Evolutionary conservation across 2,329 filamentous ascomycete genomes (phyloP).

Genomic region (Dryadomyces quercivorus): DNA sequence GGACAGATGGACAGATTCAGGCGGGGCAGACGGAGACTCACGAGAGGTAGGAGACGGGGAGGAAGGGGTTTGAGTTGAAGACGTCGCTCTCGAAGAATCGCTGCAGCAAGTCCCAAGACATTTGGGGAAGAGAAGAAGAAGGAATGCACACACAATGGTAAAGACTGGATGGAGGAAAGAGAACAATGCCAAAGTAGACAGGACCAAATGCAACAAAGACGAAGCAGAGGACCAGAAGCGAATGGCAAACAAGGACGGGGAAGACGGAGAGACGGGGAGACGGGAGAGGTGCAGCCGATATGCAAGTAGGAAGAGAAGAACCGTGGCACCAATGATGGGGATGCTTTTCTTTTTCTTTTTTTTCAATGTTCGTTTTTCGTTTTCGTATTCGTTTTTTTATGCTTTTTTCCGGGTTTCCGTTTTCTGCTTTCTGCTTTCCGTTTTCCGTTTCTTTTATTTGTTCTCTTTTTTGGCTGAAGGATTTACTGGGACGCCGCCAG

Average conservation of each 20-base stretch:
- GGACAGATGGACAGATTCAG: conserved; percentile 2
- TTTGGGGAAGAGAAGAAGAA: conserved; percentile 17
- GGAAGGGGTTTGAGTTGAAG: conserved; percentile 83
- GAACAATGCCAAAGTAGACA: neutral
- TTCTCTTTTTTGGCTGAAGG: neutral
- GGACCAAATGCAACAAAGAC: neutral
- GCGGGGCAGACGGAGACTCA: conserved; percentile 26
- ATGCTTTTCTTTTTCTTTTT: neutral
- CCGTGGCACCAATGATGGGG: neutral
- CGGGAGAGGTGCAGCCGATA: neutral
- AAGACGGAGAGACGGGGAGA: neutral
- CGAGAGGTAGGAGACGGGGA: conserved; percentile 81
- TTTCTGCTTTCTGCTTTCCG: neutral
- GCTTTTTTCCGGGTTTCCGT: neutral
- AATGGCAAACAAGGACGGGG: too few relatives aligned
- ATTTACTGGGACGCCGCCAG: conserved; percentile 4
- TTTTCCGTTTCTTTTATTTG: neutral
- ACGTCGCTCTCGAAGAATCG: conserved; percentile 88
- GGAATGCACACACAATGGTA: neutral
- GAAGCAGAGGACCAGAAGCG: neutral
- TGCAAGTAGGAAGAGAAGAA: neutral
- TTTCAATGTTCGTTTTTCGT: neutral
- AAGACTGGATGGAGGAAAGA: neutral
- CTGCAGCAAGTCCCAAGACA: conserved; percentile 81
- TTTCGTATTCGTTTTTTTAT: neutral